phyloP scores from a whole-genome alignment of 2,329 filamentous ascomycete species.

The Paracorniculantispora psalliotae region DNA sequence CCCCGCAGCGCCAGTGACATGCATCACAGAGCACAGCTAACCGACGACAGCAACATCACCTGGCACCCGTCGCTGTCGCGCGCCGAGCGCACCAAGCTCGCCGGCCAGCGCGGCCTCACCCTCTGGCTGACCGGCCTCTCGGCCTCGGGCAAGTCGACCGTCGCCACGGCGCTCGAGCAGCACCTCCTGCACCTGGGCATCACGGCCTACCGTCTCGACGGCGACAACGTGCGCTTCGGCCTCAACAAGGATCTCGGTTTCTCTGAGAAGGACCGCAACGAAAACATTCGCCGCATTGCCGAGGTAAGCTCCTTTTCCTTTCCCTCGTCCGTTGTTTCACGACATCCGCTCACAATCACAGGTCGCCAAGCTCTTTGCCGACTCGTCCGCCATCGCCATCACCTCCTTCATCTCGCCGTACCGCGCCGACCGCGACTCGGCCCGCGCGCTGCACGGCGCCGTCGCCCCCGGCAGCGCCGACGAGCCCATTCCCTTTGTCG shows the following conservation, averaged over 20 bases:
- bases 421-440: slow-evolving; percentile 75
- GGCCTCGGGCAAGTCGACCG: slow-evolving; percentile 93
- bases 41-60: slow-evolving; percentile 69
- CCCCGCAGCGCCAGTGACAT: slow-evolving; percentile 12
- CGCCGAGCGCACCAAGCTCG: slow-evolving; percentile 66
- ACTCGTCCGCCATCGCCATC: slow-evolving; percentile 79
- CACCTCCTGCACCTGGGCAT: slow-evolving; percentile 84
- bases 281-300: slow-evolving; percentile 95
- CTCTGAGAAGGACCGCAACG: slow-evolving; percentile 85
- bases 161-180: slow-evolving; percentile 94
- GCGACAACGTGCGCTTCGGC: slow-evolving; percentile 97
- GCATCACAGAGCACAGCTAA: slow-evolving; percentile 14
- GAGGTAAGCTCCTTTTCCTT: slow-evolving; percentile 43
- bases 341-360: too few species aligned
- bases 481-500: slow-evolving; percentile 78
- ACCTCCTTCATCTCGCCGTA: slow-evolving; percentile 98
- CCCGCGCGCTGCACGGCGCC: slow-evolving; percentile 71
- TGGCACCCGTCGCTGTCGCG: slow-evolving; percentile 81
- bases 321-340: not conserved
- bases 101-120: slow-evolving; percentile 84
- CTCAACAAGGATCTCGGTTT: slow-evolving; percentile 98
- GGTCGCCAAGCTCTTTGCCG: slow-evolving; percentile 93
- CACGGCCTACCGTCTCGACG: slow-evolving; percentile 87
- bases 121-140: slow-evolving; percentile 98
- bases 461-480: slow-evolving; percentile 40